phyloP scores from a whole-genome alignment of 306 rosid genomes.

The Pyrus communis region DNA sequence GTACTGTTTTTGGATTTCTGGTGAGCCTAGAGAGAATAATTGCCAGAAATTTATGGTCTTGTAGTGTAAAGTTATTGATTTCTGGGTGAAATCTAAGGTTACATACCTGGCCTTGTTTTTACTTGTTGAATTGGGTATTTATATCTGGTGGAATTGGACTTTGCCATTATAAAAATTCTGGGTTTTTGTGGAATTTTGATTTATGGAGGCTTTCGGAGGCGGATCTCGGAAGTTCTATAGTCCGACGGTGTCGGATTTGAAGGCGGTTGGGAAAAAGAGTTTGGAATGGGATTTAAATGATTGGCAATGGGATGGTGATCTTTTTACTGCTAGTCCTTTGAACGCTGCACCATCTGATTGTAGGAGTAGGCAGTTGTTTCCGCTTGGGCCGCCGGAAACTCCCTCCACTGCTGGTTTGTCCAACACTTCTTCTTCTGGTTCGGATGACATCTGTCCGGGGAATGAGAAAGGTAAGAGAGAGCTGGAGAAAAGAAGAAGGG shows the following conservation, averaged over 20 bases:
- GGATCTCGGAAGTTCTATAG: constrained; percentile 48
- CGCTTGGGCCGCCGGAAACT: constrained; percentile 35
- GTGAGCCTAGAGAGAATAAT: constrained; percentile 13
- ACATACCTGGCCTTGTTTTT: neutral
- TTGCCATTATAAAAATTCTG: neutral
- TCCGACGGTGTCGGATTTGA: constrained; percentile 36
- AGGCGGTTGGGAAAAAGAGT: constrained; percentile 50
- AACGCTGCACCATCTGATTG: constrained; percentile 42
- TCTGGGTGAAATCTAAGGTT: constrained; percentile 2
- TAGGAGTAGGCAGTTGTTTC: constrained; percentile 46
- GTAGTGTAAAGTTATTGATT: constrained; percentile 9
- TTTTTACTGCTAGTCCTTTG: constrained; percentile 53
- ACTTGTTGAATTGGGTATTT: constrained; percentile 17
- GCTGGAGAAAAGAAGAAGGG: constrained; percentile 77
- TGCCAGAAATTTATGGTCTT: neutral
- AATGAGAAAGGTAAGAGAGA: constrained; percentile 52
- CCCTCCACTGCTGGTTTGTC: constrained; percentile 40
- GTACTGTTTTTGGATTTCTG: constrained; percentile 46
- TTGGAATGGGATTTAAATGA: constrained; percentile 77
- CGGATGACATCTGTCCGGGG: constrained; percentile 52
- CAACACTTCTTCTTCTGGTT: constrained; percentile 66
- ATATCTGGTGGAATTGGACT: constrained; percentile 4
- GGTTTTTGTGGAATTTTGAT: neutral
- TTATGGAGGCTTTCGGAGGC: constrained; percentile 62
- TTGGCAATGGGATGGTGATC: constrained; percentile 95